Percentiles rank a stretch among this genome's conserved stretches.
phyloP scores from a whole-genome alignment of 1,284 basidiomycete species.

The Apiotrichum brassicae region DNA sequence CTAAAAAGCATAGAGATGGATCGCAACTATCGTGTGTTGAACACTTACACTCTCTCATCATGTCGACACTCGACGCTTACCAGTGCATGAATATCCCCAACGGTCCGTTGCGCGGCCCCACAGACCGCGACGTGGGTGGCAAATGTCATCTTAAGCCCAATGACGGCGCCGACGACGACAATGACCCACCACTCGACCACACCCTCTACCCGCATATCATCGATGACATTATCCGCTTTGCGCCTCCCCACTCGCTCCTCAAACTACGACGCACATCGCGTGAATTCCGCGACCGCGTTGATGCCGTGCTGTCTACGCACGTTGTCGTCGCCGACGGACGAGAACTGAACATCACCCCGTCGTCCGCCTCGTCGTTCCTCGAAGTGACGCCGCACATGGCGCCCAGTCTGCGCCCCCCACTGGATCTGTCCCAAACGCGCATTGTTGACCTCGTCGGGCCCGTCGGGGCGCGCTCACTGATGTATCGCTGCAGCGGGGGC shows the following conservation, averaged over 20 bases:
- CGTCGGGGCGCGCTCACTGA: neutral
- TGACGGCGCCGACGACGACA: no score
- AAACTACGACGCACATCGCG: neutral
- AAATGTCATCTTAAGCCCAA: no score
- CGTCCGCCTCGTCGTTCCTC: neutral
- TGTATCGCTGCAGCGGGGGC: neutral
- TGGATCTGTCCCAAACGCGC: slow-evolving; percentile 3
- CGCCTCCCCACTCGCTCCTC: neutral
- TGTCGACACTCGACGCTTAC: no score
- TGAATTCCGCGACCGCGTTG: neutral
- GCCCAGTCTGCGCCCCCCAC: neutral
- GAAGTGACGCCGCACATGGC: neutral
- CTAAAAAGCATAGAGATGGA: no score
- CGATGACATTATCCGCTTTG: slow-evolving; percentile 1
- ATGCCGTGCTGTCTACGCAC: neutral
- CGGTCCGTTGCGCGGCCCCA: no score
- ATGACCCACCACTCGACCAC: slow-evolving; percentile 10
- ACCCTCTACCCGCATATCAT: slow-evolving; percentile 9
- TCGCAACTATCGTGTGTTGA: no score
- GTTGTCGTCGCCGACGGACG: neutral
- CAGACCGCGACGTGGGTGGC: no score
- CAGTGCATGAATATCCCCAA: no score
- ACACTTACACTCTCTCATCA: no score
- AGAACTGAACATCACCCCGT: neutral
- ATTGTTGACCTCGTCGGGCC: slow-evolving; percentile 12